Conservation (phyloP, 1,284 basidiomycete species). For the Xerocomus alliaceus region DNA sequence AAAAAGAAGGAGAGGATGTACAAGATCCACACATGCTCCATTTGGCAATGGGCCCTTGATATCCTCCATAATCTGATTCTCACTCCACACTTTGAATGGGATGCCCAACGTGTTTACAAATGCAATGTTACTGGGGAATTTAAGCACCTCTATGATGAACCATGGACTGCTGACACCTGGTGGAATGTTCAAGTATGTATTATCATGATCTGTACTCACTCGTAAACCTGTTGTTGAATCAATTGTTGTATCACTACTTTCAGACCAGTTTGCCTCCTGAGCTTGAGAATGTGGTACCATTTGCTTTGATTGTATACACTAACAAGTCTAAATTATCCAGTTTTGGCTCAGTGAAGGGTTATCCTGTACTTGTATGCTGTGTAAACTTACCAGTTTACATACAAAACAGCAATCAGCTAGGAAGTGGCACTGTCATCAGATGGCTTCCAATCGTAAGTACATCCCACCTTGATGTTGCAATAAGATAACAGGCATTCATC, state of each 20-base stretch:
- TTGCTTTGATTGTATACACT: constrained; percentile 47
- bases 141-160: not conserved
- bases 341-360: constrained; percentile 51
- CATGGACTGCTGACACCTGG: not conserved
- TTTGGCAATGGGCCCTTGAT: constrained; percentile 37
- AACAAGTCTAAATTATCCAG: constrained; percentile 53
- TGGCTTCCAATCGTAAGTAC: constrained; percentile 52
- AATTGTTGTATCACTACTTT: not conserved
- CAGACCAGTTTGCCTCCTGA: not conserved
- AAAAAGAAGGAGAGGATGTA: not conserved
- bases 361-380: constrained; percentile 49
- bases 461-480: not conserved
- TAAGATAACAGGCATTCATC: not conserved
- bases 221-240: too few relatives aligned
- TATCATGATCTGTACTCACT: not conserved
- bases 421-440: constrained; percentile 49
- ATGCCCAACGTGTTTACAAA: constrained; percentile 23
- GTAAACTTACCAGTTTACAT: constrained; percentile 48
- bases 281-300: constrained; percentile 19
- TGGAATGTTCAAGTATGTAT: not conserved
- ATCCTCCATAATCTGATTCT: constrained; percentile 30
- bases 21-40: constrained; percentile 7
- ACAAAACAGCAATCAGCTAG: constrained; percentile 46
- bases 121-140: constrained; percentile 18
- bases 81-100: constrained; percentile 23